Conservation (phyloP, 345 rosid species). For the Aurinia saxatilis region DNA sequence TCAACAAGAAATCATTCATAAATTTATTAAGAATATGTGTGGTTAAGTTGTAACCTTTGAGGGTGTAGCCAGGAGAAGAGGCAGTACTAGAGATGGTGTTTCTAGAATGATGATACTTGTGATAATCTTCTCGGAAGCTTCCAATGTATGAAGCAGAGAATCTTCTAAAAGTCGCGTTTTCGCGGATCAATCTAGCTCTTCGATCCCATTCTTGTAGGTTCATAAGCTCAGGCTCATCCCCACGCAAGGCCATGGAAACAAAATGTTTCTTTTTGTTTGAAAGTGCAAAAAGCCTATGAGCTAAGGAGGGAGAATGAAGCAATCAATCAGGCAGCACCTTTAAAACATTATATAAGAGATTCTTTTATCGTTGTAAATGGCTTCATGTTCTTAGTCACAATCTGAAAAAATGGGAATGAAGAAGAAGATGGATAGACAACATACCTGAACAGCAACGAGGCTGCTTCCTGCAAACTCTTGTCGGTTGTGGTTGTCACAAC, state of each 20-base stretch:
- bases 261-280: conserved; percentile 4
- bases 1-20: not conserved
- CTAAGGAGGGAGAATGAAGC: conserved; percentile 24
- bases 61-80: conserved; percentile 82
- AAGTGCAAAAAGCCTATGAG: not conserved
- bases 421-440: no score
- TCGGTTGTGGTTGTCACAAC: no score
- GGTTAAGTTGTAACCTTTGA: conserved; percentile 25
- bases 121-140: conserved; percentile 73
- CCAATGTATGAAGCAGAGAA: conserved; percentile 72
- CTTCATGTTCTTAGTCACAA: no score
- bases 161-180: conserved; percentile 51
- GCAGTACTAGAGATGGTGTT: conserved; percentile 74
- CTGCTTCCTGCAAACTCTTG: no score
- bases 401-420: no score
- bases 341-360: no score
- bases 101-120: no score
- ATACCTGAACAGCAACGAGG: no score
- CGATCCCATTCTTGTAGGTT: conserved; percentile 50
- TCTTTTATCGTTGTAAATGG: no score
- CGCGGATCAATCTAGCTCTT: conserved; percentile 43
- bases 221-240: conserved; percentile 36
- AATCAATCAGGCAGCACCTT: conserved; percentile 20
- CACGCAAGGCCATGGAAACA: conserved; percentile 22
- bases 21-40: not conserved